phyloP scores from a whole-genome alignment of 257 asterid genomes.

The Schizonepeta tenuifolia region DNA sequence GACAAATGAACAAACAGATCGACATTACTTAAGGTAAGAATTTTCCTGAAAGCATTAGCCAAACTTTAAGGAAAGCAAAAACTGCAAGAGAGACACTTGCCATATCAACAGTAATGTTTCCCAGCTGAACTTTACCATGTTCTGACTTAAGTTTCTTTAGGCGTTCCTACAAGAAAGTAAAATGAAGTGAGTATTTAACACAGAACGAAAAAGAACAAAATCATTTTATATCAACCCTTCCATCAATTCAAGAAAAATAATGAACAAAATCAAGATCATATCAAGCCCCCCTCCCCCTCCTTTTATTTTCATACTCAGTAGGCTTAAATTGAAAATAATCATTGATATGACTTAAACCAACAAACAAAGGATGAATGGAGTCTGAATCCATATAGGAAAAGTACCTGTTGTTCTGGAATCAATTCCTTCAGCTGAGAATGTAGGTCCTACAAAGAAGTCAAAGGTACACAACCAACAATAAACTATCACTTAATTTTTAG shows the following conservation, averaged over 20 bases:
- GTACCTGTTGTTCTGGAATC: slow-evolving; percentile 90
- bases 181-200: background rate
- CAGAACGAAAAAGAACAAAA: background rate
- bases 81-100: slow-evolving; percentile 41
- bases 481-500: slow-evolving; percentile 5
- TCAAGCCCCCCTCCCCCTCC: background rate
- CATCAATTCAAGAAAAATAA: slow-evolving; percentile 9
- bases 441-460: slow-evolving; percentile 56
- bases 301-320: background rate
- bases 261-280: slow-evolving; percentile 14
- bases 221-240: background rate
- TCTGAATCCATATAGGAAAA: slow-evolving; percentile 18
- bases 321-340: background rate
- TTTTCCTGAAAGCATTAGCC: background rate
- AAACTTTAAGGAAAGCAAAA: background rate
- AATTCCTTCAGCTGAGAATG: slow-evolving; percentile 82
- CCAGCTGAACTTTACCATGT: slow-evolving; percentile 84
- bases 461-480: slow-evolving; percentile 24
- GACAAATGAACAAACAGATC: slow-evolving; percentile 18
- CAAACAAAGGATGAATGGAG: background rate
- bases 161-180: slow-evolving; percentile 61
- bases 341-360: background rate
- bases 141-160: slow-evolving; percentile 76
- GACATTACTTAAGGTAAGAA: slow-evolving; percentile 21
- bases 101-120: slow-evolving; percentile 91